phyloP scores from a whole-genome alignment of 495 filamentous ascomycete species.

The Pseudoneurospora amorphoporcata region DNA sequence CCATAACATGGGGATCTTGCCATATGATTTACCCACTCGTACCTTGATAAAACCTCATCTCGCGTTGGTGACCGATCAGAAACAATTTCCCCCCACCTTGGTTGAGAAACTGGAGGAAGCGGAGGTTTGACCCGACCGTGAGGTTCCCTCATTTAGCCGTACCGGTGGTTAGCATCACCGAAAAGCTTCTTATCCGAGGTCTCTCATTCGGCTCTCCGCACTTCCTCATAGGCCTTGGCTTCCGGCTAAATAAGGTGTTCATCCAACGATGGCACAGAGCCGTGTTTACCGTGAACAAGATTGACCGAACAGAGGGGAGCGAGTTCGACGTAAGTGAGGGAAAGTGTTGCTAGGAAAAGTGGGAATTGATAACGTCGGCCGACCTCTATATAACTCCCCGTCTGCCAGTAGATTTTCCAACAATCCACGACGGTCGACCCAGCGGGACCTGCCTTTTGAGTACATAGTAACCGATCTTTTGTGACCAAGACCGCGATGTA shows the following conservation, averaged over 20 bases:
- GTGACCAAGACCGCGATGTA: neutral
- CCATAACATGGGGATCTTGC: neutral
- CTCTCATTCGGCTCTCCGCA: neutral
- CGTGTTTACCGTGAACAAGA: neutral
- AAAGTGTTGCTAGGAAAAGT: neutral
- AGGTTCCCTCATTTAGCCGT: neutral
- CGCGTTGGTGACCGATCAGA: neutral
- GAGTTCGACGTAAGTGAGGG: neutral
- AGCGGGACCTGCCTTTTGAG: neutral
- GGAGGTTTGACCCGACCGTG: neutral
- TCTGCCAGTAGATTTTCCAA: neutral
- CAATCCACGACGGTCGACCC: neutral
- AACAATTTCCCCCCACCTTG: neutral
- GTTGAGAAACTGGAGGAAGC: neutral
- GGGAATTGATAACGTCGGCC: neutral
- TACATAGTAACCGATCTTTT: neutral
- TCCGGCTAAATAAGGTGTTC: neutral
- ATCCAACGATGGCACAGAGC: neutral
- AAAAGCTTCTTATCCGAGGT: neutral
- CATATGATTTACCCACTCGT: neutral
- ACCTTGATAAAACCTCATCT: neutral
- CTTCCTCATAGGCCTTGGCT: neutral
- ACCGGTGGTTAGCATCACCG: neutral
- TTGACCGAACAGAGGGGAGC: neutral
- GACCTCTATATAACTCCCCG: neutral